Base-by-base conservation (phyloP, 73 alveolate species). In the Paramecium caudatum region DNA sequence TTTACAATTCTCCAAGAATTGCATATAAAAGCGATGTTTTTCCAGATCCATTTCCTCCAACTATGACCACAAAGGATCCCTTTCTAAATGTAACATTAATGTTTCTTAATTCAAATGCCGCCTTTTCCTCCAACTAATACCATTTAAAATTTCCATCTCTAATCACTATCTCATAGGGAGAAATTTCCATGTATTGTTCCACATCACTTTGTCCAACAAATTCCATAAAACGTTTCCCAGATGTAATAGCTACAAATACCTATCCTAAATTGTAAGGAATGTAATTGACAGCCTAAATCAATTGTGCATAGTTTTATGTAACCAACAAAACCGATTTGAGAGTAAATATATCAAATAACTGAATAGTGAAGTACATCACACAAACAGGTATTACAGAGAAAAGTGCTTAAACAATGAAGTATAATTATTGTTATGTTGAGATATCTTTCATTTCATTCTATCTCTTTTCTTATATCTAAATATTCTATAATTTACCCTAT, bases 1-100 rank as follows among this genome's bases (percentile, higher is more conserved):
- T 36, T 37, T 47, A 82, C 43, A 91, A 43, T 34, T 91, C 96
- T 3, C 96, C 96, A 46, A 94, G 65, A 8, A 94, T 15, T 13
- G 95, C 90, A 46, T 69, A 16, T 15, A 94, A 69, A 17, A 94
- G 48, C 8, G 93, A 30, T 23, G 93, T 80, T 49, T 94, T 94
- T 0, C 97, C 97, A n/a, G 96, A 93, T 21, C 97, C 97, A 61
- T 93, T 94, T 25, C 50, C 83, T 46, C 97, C 97, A 62, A 93
- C 82, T 6, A 94, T 74, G 0, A 91, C 80, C 4, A 93, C 68
- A 37, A 90, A 90, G 39, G 90, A 93, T 10, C 95, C 95, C 25
- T 82, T 78, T n/a, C 19, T 0, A 9, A 94, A 50, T 21, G 41
- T 10, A 0, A 94, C 36, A 55, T 55, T 49, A 13, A 94, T 86